Conservation (phyloP, 768 basidiomycete genomes). For the Cyclocybe cylindracea region DNA sequence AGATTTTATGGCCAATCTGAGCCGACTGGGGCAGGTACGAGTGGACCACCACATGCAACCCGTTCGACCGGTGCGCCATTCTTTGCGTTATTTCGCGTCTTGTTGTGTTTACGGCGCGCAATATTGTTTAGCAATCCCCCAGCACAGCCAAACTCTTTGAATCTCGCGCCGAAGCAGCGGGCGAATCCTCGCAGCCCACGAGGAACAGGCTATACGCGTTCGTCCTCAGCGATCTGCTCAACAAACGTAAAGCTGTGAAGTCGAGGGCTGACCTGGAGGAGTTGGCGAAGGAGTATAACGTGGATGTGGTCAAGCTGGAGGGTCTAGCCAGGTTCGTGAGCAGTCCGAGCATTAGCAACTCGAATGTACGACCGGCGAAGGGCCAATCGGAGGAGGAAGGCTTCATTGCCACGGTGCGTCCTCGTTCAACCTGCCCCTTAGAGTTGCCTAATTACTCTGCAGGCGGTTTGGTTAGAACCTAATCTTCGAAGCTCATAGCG, state of each 20-base stretch:
- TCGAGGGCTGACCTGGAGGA: conserved; percentile 42
- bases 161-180: conserved; percentile 56
- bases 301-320: conserved; percentile 56
- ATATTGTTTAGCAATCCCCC: conserved; percentile 19
- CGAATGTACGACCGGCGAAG: conserved; percentile 36
- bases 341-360: conserved; percentile 60
- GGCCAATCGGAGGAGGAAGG: conserved; percentile 60
- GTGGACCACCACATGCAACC: conserved; percentile 67
- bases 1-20: conserved; percentile 67
- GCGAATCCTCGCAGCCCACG: conserved; percentile 35
- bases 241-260: conserved; percentile 55
- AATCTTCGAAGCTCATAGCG: conserved; percentile 17
- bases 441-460: not conserved
- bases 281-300: conserved; percentile 54
- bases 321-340: conserved; percentile 58
- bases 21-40: conserved; percentile 62
- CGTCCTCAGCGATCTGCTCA: conserved; percentile 57
- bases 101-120: conserved; percentile 3
- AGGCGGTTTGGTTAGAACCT: conserved; percentile 51
- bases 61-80: conserved; percentile 44
- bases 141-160: conserved; percentile 48
- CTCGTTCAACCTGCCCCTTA: conserved; percentile 1
- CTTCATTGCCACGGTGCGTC: conserved; percentile 42
- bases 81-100: not conserved
- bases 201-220: conserved; percentile 58